Percentiles rank a stretch among this genome's conserved stretches.
Conservation (phyloP, 352 stramenopile species). For the Phytophthora chlamydospora region DNA sequence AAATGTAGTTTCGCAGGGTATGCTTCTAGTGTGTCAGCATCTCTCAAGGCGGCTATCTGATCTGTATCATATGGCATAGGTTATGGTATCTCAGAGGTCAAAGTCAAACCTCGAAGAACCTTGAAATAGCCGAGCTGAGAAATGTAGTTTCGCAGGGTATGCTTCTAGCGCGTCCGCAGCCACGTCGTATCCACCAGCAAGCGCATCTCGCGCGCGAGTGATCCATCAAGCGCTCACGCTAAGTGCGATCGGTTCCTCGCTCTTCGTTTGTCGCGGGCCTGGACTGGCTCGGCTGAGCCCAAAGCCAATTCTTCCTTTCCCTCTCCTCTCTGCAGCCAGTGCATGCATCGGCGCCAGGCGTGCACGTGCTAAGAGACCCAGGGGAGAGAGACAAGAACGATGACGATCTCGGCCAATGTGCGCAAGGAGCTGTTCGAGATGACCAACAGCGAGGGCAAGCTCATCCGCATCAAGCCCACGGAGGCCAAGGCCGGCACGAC, state of each 20-base stretch:
- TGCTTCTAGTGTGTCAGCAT: no score
- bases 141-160: no score
- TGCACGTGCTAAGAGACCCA: constrained; percentile 20
- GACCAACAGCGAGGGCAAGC: constrained; percentile 74
- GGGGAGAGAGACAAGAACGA: constrained; percentile 38
- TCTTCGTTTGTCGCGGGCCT: constrained; percentile 30
- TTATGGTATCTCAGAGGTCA: no score
- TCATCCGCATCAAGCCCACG: constrained; percentile 87
- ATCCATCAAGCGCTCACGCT: constrained; percentile 29
- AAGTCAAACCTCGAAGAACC: no score
- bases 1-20: no score
- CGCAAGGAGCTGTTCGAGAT: constrained; percentile 89
- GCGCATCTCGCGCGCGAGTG: constrained; percentile 15
- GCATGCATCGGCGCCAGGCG: constrained; percentile 31
- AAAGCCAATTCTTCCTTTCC: constrained; percentile 43
- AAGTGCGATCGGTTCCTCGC: constrained; percentile 58
- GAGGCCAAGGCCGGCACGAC: constrained; percentile 85
- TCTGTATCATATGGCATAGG: no score
- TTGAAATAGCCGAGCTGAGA: no score
- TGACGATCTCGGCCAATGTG: constrained; percentile 88
- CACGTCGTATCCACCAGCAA: constrained; percentile 30
- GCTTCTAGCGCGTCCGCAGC: no score
- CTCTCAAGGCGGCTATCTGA: no score
- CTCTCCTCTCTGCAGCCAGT: constrained; percentile 22
- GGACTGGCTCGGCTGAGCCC: constrained; percentile 27